Evolutionary conservation across 345 rosid genomes (phyloP).

Genomic region (Luvunga scandens): DNA sequence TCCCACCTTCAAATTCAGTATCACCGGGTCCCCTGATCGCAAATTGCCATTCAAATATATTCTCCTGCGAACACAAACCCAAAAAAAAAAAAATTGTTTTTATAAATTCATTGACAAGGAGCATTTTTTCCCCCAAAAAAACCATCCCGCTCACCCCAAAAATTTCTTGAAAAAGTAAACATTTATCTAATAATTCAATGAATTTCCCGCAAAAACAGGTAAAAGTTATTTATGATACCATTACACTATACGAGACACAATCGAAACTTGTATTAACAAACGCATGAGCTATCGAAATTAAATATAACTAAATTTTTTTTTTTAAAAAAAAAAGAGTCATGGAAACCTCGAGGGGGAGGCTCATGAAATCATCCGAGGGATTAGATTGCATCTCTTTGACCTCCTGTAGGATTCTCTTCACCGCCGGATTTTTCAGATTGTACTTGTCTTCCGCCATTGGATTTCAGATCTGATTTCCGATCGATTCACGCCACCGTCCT

Average conservation of each 20-base stretch:
- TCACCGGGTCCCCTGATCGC: slow-evolving; percentile 86
- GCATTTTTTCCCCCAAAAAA: no score
- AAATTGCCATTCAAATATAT: slow-evolving; percentile 97
- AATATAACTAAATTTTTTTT: background rate
- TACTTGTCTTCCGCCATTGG: slow-evolving; percentile 83
- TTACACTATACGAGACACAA: background rate
- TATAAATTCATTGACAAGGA: no score
- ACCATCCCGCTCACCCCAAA: background rate
- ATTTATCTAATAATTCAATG: background rate
- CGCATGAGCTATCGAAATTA: background rate
- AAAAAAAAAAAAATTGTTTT: background rate
- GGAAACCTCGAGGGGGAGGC: slow-evolving; percentile 92
- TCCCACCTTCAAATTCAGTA: slow-evolving; percentile 93
- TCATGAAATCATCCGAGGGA: slow-evolving; percentile 97
- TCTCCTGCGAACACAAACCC: slow-evolving; percentile 53
- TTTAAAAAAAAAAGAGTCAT: background rate
- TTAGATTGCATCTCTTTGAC: slow-evolving; percentile 98
- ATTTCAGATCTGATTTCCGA: slow-evolving; percentile 17
- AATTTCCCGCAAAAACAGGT: background rate
- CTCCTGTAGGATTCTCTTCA: slow-evolving; percentile 97
- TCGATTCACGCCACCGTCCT: slow-evolving; percentile 10
- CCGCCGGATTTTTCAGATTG: slow-evolving; percentile 88
- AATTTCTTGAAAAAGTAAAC: background rate
- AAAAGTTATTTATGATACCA: background rate
- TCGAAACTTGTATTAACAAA: background rate